phyloP scores from a whole-genome alignment of 495 filamentous ascomycete species.

The Talaromyces borbonicus region DNA sequence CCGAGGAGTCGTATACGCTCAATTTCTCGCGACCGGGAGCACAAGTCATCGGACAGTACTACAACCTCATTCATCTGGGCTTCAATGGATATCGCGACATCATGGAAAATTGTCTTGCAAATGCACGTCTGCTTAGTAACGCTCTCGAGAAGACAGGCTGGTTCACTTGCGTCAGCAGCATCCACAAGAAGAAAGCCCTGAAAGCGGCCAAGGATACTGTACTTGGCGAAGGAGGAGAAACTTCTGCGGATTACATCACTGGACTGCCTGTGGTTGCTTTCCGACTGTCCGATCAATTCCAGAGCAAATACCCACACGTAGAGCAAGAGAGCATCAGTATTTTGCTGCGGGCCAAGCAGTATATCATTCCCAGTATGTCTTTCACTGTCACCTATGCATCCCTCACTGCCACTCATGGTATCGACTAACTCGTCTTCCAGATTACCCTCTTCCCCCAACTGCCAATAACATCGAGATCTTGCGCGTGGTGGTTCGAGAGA shows the following conservation, averaged over 20 bases:
- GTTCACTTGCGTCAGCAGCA: constrained; percentile 55
- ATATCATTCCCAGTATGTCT: constrained; percentile 57
- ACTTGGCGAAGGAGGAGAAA: constrained; percentile 33
- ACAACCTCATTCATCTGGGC: constrained; percentile 66
- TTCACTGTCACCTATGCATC: neutral
- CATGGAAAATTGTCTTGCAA: constrained; percentile 63
- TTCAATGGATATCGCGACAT: constrained; percentile 53
- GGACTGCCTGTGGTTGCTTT: constrained; percentile 68
- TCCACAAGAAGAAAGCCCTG: constrained; percentile 37
- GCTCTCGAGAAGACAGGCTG: constrained; percentile 60
- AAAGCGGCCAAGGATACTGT: constrained; percentile 22
- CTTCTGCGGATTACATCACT: constrained; percentile 51
- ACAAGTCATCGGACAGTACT: constrained; percentile 68
- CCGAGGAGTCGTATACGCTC: constrained; percentile 62
- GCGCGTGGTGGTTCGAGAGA: constrained; percentile 58
- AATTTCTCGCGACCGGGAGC: constrained; percentile 68
- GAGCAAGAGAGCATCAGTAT: constrained; percentile 58
- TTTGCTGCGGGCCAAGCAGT: constrained; percentile 57
- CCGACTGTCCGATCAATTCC: constrained; percentile 53
- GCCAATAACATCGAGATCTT: constrained; percentile 58
- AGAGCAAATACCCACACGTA: constrained; percentile 49
- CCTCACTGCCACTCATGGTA: constrained; percentile 8
- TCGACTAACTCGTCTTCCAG: no score
- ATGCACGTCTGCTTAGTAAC: constrained; percentile 57
- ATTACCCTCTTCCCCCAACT: constrained; percentile 59